Conservation (phyloP, 1,139 yeast species). For the Geotrichum reessii region DNA sequence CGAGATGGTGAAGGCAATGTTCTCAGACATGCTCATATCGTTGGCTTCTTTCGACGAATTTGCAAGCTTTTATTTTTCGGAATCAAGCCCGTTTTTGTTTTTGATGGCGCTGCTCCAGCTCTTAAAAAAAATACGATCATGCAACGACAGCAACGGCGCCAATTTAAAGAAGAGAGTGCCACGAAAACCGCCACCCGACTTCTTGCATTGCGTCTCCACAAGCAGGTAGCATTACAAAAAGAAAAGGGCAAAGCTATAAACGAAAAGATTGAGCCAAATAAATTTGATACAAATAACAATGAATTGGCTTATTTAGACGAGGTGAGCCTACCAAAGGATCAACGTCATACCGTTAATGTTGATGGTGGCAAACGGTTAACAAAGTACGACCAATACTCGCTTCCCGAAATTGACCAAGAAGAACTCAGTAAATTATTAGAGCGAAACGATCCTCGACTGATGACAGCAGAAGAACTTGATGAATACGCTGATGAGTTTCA, state of each 20-base stretch:
- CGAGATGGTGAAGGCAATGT: slow-evolving; percentile 81
- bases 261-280: slow-evolving; percentile 18
- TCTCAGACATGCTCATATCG: slow-evolving; percentile 62
- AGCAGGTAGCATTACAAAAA: slow-evolving; percentile 13
- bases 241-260: slow-evolving; percentile 31
- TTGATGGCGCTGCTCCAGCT: slow-evolving; percentile 90
- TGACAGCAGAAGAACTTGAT: slow-evolving; percentile 66
- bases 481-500: slow-evolving; percentile 55
- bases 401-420: slow-evolving; percentile 61
- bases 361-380: slow-evolving; percentile 10
- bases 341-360: slow-evolving; percentile 8
- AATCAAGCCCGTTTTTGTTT: slow-evolving; percentile 86
- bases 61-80: slow-evolving; percentile 89
- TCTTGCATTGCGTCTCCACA: slow-evolving; percentile 32
- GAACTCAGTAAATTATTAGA: slow-evolving; percentile 37
- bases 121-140: slow-evolving; percentile 72
- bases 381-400: slow-evolving; percentile 70
- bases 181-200: slow-evolving; percentile 72
- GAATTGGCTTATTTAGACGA: slow-evolving; percentile 31
- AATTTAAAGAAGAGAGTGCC: slow-evolving; percentile 68
- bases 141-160: slow-evolving; percentile 63
- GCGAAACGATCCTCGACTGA: slow-evolving; percentile 59
- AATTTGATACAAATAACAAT: slow-evolving; percentile 14
- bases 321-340: slow-evolving; percentile 19
- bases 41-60: slow-evolving; percentile 89